Evolutionary conservation across 139 green algal species (phyloP).

Genomic region (Bryopsis sp.): DNA sequence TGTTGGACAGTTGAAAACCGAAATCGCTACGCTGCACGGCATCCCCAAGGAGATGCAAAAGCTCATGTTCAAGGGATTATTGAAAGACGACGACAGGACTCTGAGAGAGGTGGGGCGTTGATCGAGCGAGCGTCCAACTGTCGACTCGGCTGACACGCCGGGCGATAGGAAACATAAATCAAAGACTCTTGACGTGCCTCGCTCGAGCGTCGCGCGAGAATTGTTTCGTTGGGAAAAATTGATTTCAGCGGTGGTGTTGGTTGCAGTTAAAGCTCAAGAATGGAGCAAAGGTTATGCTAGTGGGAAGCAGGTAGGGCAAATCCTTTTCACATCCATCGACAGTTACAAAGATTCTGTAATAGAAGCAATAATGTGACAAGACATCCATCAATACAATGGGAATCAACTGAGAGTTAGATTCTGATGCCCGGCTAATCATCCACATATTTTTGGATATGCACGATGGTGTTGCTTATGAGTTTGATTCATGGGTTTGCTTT

Average conservation of each 20-base stretch:
- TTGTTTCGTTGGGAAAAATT: no score
- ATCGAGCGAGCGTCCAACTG: no score
- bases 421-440: neutral
- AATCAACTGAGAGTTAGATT: neutral
- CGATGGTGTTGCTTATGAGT: neutral
- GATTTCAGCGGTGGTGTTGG: no score
- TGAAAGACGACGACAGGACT: slow-evolving; percentile 35
- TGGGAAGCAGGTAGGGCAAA: slow-evolving; percentile 27
- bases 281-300: slow-evolving; percentile 45
- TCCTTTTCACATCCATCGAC: neutral
- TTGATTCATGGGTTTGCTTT: neutral
- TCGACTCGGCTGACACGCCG: no score
- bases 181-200: no score
- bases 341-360: neutral
- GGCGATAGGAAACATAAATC: no score
- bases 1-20: slow-evolving; percentile 21
- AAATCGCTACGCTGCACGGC: slow-evolving; percentile 22
- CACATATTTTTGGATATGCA: slow-evolving; percentile 1
- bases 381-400: neutral
- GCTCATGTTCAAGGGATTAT: slow-evolving; percentile 39
- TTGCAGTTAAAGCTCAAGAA: slow-evolving; percentile 39
- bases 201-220: no score
- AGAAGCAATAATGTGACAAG: neutral
- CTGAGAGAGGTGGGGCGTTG: slow-evolving; percentile 20
- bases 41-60: slow-evolving; percentile 40